Evolutionary conservation across 2,329 filamentous ascomycete species (phyloP), one percentile per base, ranked within the genome.

Genomic region (Thielaviopsis punctulata): DNA sequence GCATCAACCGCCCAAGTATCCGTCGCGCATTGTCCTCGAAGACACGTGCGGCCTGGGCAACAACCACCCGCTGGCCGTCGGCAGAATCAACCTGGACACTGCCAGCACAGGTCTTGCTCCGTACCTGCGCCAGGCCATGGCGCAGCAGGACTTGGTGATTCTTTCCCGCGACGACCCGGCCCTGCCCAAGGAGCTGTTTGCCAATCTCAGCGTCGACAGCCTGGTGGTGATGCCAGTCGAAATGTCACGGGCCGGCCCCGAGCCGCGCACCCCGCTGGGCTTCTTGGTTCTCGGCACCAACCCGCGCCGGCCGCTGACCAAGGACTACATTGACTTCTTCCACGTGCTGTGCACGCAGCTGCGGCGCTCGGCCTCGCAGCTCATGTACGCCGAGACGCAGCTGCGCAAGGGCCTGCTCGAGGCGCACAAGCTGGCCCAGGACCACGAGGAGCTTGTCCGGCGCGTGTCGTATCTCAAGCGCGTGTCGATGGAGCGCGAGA

Each of bases 401-500:
- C 85, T 89, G 0, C 83, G 89, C 0, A 65, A 92, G 1, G 89
- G 89, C 54, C 85, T 90, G 62, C 85, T 90, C 58, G 86, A 92
- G 62, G 84, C 55, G 82, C 83, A 86, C 58, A 81, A 87, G 60
- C 73, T 92, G 3, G 86, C 83, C 0, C 76, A 86, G 62, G 46
- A 41, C 15, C 41, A 51, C 48, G 49, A 49, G 9, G 82, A 90
- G 61, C 71, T 92, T 13, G 79, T 80, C 44, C 71, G 82, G 18
- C 69, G 76, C 27, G 80, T 77, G 1, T 25, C 43, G 7, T 55
- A 49, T 33, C 44, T 55, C 4, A 45, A 48, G 9, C 73, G 76
- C 58, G 76, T 82, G 59, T 76, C 76, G 0, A 70, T 74, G 43
- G 77, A 82, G 59, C 79, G 79, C 61, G 86, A 92, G 62, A 81